Evolutionary conservation across 176 grass and related monocot species (phyloP), one percentile per base, ranked within the genome.

Genomic region (Carex cristatella): DNA sequence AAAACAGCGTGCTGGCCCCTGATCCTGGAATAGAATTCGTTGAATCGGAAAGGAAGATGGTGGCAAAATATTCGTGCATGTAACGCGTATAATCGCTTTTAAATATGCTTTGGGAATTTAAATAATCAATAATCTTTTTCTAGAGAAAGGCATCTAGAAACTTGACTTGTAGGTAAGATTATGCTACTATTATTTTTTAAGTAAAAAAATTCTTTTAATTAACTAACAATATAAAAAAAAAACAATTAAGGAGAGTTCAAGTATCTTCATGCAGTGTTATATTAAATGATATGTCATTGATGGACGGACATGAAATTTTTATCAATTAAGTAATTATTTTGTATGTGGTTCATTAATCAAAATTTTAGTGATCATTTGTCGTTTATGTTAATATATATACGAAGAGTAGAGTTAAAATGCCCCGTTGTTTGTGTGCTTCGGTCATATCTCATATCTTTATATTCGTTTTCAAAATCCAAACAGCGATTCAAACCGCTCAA

Each of bases 371-470:
- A 44, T 44, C 4, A 44, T 7, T 7, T 44, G 42, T 44, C 42
- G 5, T 44, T 7, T 6, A 7, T 5, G 42, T 44, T 44, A 44
- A 44, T 7, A 44, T 44, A 42, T 42, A 42, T 42, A 42, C 38
- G 38, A 42, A 3, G 42, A 44, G 42, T 0, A 44, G 42, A 1
- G 42, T 44, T 44, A 5, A 44, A 44, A 44, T 44, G 42, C 5
- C 0, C 6, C 42, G 1, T 44, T 5, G 0, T 5, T 44, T 44
- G 5, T 0, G 6, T 44, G 42, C 3, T 1, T 1, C 0, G 0
- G 5, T 44, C 42, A 7, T 44, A 5, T 7, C 0, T 44, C 42
- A 4, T 7, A 44, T 44, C 1, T 7, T 44, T 44, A 44, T 44
- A 0, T 44, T 44, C 0, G 5, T 44, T 44, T 44, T 44, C 1